A percentile compares a stretch with the other conserved stretches of the same genome.
phyloP scores from a whole-genome alignment of 176 grass and related monocot species.

The Paspalum notatum region DNA sequence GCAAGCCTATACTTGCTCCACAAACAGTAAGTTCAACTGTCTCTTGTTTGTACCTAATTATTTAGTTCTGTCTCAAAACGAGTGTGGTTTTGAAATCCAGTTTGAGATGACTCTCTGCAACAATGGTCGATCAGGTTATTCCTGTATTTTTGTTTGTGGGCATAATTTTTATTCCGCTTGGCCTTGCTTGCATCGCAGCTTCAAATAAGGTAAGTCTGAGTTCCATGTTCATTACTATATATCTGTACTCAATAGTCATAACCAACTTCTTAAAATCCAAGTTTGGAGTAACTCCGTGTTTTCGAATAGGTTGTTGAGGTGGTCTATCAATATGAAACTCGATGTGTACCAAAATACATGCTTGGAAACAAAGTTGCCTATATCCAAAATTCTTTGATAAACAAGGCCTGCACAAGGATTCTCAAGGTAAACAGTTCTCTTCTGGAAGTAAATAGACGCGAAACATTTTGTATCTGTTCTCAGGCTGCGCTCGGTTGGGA shows the following conservation, averaged over 20 bases:
- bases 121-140: conserved; percentile 40
- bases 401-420: conserved; percentile 57
- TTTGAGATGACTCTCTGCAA: background rate
- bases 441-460: background rate
- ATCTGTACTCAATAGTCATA: background rate
- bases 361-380: conserved; percentile 56
- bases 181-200: conserved; percentile 34
- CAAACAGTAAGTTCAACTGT: conserved; percentile 18
- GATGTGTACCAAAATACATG: conserved; percentile 64
- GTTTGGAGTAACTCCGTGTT: background rate
- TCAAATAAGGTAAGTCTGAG: conserved; percentile 41
- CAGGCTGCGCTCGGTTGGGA: no score
- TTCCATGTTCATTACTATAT: background rate
- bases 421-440: conserved; percentile 49
- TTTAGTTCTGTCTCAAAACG: conserved; percentile 1
- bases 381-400: conserved; percentile 50
- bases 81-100: background rate
- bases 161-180: conserved; percentile 30
- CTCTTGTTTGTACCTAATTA: background rate
- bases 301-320: conserved; percentile 64
- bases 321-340: conserved; percentile 62
- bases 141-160: conserved; percentile 38
- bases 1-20: conserved; percentile 45
- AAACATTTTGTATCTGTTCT: background rate
- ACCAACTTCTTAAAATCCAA: background rate